Conservation (phyloP, 2,329 filamentous ascomycete genomes). For the Pestalotiopsis sp. region DNA sequence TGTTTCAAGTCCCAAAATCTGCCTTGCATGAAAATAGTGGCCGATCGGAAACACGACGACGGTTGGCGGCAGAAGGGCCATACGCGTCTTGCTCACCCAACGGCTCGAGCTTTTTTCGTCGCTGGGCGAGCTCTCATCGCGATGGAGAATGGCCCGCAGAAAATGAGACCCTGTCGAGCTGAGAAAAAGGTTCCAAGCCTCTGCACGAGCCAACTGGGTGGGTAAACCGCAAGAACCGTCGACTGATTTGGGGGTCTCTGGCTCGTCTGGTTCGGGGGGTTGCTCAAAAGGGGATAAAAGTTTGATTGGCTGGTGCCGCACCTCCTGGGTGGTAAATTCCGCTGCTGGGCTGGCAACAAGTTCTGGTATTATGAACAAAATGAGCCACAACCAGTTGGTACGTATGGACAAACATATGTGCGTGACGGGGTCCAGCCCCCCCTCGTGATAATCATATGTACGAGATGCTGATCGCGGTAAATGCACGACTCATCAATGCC, state of each 20-base stretch:
- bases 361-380: background rate
- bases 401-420: background rate
- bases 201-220: conserved; percentile 6
- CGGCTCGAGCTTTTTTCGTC: conserved; percentile 3
- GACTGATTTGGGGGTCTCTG: background rate
- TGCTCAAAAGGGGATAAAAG: conserved; percentile 3
- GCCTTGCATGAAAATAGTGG: conserved; percentile 7
- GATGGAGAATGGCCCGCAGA: background rate
- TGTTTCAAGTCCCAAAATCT: conserved; percentile 5
- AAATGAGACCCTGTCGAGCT: conserved; percentile 9
- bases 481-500: background rate
- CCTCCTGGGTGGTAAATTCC: background rate
- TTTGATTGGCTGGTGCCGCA: conserved; percentile 5
- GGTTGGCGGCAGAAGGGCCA: background rate
- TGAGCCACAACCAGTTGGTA: background rate
- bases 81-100: background rate
- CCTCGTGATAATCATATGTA: conserved; percentile 1
- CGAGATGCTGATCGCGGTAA: background rate
- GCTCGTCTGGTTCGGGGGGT: background rate
- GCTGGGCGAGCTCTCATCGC: background rate
- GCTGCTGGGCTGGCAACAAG: background rate
- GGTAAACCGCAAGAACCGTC: background rate
- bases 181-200: conserved; percentile 9
- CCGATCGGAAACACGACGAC: conserved; percentile 1
- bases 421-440: background rate